Evolutionary conservation across 1,284 basidiomycete genomes (phyloP).

Genomic region (Ustilago cynodontis): DNA sequence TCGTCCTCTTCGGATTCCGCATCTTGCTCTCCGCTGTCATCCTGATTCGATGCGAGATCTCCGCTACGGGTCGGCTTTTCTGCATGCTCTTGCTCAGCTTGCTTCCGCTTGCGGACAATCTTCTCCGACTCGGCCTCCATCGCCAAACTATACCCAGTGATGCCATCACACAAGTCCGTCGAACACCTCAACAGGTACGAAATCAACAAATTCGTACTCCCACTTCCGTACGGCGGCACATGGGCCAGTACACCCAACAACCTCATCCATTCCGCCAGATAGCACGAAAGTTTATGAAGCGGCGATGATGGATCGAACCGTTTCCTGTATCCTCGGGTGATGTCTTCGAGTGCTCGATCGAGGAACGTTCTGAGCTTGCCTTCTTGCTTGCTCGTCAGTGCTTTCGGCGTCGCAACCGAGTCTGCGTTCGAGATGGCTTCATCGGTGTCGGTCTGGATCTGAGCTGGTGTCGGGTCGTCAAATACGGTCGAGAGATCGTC

Average conservation of each 20-base stretch:
- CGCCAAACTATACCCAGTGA: constrained; percentile 53
- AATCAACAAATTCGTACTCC: constrained; percentile 54
- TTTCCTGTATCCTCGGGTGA: constrained; percentile 55
- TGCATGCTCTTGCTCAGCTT: background rate
- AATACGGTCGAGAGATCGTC: constrained; percentile 44
- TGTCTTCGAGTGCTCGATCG: constrained; percentile 50
- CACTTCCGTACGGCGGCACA: constrained; percentile 54
- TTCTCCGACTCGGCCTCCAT: constrained; percentile 30
- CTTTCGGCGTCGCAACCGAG: constrained; percentile 34
- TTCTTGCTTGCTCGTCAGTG: constrained; percentile 52
- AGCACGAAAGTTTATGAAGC: constrained; percentile 45
- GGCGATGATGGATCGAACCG: constrained; percentile 50
- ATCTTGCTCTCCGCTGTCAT: background rate
- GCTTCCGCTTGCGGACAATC: constrained; percentile 1
- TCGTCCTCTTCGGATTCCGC: constrained; percentile 22
- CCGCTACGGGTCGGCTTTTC: background rate
- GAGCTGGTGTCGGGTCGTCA: constrained; percentile 13
- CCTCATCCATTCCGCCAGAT: constrained; percentile 43
- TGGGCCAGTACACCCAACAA: constrained; percentile 49
- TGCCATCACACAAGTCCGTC: constrained; percentile 59
- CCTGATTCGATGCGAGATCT: background rate
- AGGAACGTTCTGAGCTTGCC: constrained; percentile 56
- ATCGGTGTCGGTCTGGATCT: background rate
- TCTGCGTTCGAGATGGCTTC: constrained; percentile 1
- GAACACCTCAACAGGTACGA: constrained; percentile 60